phyloP scores from a whole-genome alignment of 116 monocot genomes.

The Phalaenopsis hybrid region DNA sequence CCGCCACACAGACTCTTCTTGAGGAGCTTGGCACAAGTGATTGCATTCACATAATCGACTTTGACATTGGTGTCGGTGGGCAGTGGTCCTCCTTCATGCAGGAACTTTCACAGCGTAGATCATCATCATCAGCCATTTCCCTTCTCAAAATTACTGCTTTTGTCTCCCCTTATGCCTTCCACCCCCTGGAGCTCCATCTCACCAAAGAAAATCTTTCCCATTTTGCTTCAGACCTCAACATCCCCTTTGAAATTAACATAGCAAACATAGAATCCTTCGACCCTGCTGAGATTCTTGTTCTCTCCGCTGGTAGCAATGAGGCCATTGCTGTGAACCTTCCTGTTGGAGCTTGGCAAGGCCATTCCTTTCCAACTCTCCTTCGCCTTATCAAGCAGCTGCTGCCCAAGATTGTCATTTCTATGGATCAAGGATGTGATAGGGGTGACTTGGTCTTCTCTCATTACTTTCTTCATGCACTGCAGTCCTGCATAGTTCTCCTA shows the following conservation, averaged over 20 bases:
- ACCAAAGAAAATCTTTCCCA: constrained; percentile 60
- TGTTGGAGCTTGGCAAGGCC: constrained; percentile 19
- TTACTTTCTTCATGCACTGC: constrained; percentile 56
- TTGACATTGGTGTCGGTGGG: constrained; percentile 41
- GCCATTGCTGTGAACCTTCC: constrained; percentile 80
- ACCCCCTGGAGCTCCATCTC: constrained; percentile 68
- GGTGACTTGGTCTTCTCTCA: constrained; percentile 55
- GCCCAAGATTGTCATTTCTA: constrained; percentile 67
- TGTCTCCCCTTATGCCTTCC: constrained; percentile 37
- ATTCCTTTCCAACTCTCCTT: constrained; percentile 33
- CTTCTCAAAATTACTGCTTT: constrained; percentile 62
- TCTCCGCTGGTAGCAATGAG: constrained; percentile 27
- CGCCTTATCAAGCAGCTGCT: constrained; percentile 75
- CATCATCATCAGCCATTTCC: constrained; percentile 3
- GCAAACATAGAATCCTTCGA: constrained; percentile 49
- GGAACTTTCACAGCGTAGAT: constrained; percentile 49
- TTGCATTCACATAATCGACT: constrained; percentile 41
- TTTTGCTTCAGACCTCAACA: constrained; percentile 61
- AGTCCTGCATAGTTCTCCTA: constrained; percentile 49
- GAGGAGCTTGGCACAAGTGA: constrained; percentile 19
- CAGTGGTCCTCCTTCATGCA: constrained; percentile 55
- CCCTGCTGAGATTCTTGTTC: constrained; percentile 39
- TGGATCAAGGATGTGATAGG: constrained; percentile 61
- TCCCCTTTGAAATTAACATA: constrained; percentile 62
- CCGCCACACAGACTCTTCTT: constrained; percentile 28